Evolutionary conservation across 371 early-diverging fungal species (phyloP).

Genomic region (Choanephora cucurbitarum): DNA sequence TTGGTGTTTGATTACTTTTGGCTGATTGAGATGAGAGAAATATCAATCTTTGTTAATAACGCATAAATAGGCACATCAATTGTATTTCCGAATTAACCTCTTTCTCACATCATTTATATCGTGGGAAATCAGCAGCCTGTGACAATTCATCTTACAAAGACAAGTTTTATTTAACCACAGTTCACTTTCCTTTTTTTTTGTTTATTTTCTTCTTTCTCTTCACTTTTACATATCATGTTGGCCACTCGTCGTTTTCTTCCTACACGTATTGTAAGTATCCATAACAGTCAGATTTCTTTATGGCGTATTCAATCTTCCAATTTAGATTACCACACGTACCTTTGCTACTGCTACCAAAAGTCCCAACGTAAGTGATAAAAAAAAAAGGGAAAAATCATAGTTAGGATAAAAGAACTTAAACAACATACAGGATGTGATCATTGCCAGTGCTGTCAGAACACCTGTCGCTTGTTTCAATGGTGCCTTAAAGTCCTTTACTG

Average conservation of each 20-base stretch:
- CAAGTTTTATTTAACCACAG: background rate
- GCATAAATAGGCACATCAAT: no score
- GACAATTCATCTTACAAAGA: constrained; percentile 9
- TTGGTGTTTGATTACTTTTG: no score
- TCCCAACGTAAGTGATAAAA: constrained; percentile 30
- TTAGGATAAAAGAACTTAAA: background rate
- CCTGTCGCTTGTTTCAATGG: constrained; percentile 80
- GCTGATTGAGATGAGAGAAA: no score
- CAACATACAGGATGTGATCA: constrained; percentile 50
- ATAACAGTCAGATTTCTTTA: no score
- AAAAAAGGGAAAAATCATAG: background rate
- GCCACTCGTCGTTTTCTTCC: constrained; percentile 25
- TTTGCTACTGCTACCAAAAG: constrained; percentile 40
- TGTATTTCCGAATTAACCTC: no score
- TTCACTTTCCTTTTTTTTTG: constrained; percentile 9
- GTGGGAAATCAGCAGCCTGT: constrained; percentile 8
- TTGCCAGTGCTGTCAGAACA: constrained; percentile 67
- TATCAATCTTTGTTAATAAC: no score
- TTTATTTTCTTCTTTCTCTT: constrained; percentile 6
- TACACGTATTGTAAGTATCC: constrained; percentile 12
- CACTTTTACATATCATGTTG: constrained; percentile 23
- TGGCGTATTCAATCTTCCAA: background rate
- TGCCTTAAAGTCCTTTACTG: constrained; percentile 62
- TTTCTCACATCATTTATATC: background rate
- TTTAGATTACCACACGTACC: constrained; percentile 30